A percentile compares a stretch with the other conserved stretches of the same genome.
These are phyloP conservation scores for Podila minutissima DNA, from an alignment of 192 early-diverging fungal genomes.

Conservation along the genomic window DNA sequence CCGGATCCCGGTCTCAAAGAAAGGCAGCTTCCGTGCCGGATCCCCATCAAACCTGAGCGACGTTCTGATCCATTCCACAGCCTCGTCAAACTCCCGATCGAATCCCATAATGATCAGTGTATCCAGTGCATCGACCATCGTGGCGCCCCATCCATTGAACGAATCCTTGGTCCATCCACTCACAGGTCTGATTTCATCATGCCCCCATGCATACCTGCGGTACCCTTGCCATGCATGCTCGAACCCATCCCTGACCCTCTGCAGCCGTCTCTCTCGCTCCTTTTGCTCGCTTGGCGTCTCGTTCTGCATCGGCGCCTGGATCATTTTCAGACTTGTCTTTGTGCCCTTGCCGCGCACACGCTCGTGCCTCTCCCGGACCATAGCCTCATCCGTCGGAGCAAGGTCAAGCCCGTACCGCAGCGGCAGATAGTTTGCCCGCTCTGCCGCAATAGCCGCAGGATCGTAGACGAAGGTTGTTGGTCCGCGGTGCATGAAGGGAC, in stretches of 20 bases:
- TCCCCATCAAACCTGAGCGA: constrained; percentile 56
- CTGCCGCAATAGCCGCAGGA: background rate
- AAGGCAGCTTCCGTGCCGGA: constrained; percentile 51
- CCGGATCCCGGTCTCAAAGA: constrained; percentile 87
- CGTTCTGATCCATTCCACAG: constrained; percentile 64
- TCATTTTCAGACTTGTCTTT: background rate
- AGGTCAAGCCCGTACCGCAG: background rate
- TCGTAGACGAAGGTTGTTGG: background rate
- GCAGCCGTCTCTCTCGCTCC: constrained; percentile 24
- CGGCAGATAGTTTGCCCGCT: background rate
- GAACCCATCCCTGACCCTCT: constrained; percentile 67
- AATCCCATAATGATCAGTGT: constrained; percentile 85
- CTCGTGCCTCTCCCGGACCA: background rate
- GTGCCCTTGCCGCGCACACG: constrained; percentile 1
- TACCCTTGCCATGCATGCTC: constrained; percentile 78
- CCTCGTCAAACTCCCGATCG: constrained; percentile 73
- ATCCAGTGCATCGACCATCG: constrained; percentile 87
- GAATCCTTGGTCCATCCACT: constrained; percentile 20
- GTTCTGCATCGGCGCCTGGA: background rate
- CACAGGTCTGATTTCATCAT: constrained; percentile 68
- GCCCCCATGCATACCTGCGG: constrained; percentile 72
- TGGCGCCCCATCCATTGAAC: constrained; percentile 66
- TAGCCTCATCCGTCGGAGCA: background rate
- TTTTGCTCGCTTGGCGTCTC: background rate
- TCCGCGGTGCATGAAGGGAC: background rate